Evolutionary conservation across 352 stramenopile species (phyloP).

Genomic region (Globisporangium polare): DNA sequence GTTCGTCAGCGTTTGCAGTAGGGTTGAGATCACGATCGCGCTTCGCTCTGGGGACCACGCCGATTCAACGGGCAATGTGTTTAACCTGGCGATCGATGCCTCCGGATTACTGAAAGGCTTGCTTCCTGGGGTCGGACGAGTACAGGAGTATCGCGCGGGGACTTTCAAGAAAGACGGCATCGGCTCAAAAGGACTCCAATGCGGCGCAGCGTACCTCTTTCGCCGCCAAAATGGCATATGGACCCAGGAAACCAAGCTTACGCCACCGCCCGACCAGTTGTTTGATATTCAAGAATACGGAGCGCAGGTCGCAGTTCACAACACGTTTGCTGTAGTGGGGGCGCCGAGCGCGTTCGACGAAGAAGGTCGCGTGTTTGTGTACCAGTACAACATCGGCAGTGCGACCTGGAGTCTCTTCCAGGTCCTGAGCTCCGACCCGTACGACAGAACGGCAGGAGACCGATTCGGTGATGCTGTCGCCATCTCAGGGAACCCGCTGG

Average conservation of each 20-base stretch:
- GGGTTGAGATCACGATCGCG: conserved; percentile 45
- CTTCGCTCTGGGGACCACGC: conserved; percentile 56
- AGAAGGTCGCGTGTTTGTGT: conserved; percentile 69
- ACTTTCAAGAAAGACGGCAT: conserved; percentile 60
- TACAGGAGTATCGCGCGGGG: conserved; percentile 52
- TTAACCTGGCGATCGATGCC: conserved; percentile 46
- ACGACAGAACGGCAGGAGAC: conserved; percentile 39
- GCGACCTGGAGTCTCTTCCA: conserved; percentile 61
- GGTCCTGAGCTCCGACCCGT: conserved; percentile 47
- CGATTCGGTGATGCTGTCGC: conserved; percentile 68
- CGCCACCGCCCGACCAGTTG: conserved; percentile 34
- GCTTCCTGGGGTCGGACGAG: conserved; percentile 21
- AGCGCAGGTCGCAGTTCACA: conserved; percentile 35
- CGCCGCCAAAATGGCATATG: conserved; percentile 33
- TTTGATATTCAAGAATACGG: conserved; percentile 57
- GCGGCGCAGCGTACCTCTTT: conserved; percentile 73
- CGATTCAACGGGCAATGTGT: conserved; percentile 52
- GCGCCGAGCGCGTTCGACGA: conserved; percentile 54
- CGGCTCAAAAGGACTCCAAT: conserved; percentile 61
- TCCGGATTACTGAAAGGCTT: conserved; percentile 37
- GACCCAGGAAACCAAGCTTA: conserved; percentile 53
- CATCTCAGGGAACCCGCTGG: conserved; percentile 41
- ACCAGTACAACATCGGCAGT: conserved; percentile 48
- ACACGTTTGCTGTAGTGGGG: conserved; percentile 54
- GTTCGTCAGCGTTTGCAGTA: conserved; percentile 50